These are phyloP conservation scores for Aspergillus saccharolyticus DNA, from an alignment of 495 filamentous ascomycete species.

Conservation along the genomic window DNA sequence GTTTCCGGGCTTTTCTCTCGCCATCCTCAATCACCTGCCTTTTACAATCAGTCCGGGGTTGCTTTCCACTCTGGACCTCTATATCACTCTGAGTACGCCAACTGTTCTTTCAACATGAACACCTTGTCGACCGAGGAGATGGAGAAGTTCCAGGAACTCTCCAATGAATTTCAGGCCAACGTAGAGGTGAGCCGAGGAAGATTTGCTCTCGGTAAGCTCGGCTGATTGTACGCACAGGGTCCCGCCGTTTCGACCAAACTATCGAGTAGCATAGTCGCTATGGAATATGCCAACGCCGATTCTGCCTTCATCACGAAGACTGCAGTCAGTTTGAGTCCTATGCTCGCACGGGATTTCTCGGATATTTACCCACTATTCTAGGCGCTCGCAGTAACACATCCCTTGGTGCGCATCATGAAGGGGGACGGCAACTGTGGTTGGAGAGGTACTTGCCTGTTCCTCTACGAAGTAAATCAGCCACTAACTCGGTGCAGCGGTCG, in stretches of 20 bases:
- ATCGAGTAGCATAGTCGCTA: constrained; percentile 70
- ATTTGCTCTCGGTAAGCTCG: neutral
- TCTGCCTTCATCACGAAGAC: constrained; percentile 81
- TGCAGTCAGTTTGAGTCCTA: constrained; percentile 53
- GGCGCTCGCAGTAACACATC: constrained; percentile 79
- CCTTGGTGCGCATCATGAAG: constrained; percentile 78
- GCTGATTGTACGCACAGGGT: constrained; percentile 50
- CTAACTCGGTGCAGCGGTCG: constrained; percentile 61
- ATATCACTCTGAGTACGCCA: constrained; percentile 1
- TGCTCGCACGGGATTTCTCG: neutral
- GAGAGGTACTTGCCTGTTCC: constrained; percentile 65
- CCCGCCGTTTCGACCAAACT: constrained; percentile 70
- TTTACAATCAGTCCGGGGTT: constrained; percentile 22
- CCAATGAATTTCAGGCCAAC: constrained; percentile 61
- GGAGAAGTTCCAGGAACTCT: constrained; percentile 50
- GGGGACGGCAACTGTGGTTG: constrained; percentile 97
- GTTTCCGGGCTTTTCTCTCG: constrained; percentile 14
- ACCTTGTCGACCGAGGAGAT: constrained; percentile 46
- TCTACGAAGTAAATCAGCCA: constrained; percentile 1
- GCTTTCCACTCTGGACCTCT: constrained; percentile 23
- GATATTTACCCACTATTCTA: constrained; percentile 33
- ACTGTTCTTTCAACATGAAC: constrained; percentile 36
- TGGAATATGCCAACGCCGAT: constrained; percentile 90
- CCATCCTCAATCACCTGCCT: constrained; percentile 17
- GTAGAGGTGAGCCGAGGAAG: constrained; percentile 47